A percentile compares a stretch with the other conserved stretches of the same genome.
Evolutionary conservation across 2,329 filamentous ascomycete genomes (phyloP).

Genomic region (Aurifilum marmelostoma): DNA sequence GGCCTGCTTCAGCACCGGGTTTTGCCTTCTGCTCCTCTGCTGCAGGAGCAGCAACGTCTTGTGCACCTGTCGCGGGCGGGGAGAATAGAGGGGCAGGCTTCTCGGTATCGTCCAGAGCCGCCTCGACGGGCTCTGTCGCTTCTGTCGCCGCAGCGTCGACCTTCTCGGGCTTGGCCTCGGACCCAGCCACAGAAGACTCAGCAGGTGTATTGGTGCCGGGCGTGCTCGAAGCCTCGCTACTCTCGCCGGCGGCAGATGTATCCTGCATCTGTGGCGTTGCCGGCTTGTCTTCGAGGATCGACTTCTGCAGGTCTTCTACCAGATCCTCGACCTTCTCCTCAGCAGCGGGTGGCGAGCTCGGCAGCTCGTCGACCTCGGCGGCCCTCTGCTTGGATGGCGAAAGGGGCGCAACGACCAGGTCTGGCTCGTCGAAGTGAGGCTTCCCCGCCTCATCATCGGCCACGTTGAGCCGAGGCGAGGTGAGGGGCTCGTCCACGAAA

Average conservation of each 20-base stretch:
- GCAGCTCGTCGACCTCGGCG: conserved; percentile 13
- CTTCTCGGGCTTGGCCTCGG: conserved; percentile 19
- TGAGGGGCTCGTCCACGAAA: conserved; percentile 78
- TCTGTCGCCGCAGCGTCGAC: conserved; percentile 28
- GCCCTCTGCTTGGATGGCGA: conserved; percentile 54
- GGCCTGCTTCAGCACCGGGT: conserved; percentile 9
- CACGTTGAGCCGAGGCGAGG: conserved; percentile 66
- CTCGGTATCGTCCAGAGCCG: conserved; percentile 53
- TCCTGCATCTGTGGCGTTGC: conserved; percentile 22
- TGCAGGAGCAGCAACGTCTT: conserved; percentile 13
- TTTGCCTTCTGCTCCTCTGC: conserved; percentile 13
- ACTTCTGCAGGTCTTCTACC: conserved; percentile 29
- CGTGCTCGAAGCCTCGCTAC: conserved; percentile 19
- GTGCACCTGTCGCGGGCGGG: conserved; percentile 6
- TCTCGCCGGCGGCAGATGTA: conserved; percentile 13
- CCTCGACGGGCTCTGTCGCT: conserved; percentile 26
- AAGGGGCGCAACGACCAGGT: conserved; percentile 60
- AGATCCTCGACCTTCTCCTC: conserved; percentile 31
- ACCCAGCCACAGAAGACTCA: conserved; percentile 23
- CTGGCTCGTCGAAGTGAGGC: conserved; percentile 57
- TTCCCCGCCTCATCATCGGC: conserved; percentile 58
- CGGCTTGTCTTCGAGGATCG: conserved; percentile 23
- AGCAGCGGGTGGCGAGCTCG: conserved; percentile 5
- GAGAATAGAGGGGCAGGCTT: conserved; percentile 66
- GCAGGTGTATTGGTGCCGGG: conserved; percentile 23